Evolutionary conservation across 306 rosid genomes (phyloP).

Genomic region (Quillaja saponaria): DNA sequence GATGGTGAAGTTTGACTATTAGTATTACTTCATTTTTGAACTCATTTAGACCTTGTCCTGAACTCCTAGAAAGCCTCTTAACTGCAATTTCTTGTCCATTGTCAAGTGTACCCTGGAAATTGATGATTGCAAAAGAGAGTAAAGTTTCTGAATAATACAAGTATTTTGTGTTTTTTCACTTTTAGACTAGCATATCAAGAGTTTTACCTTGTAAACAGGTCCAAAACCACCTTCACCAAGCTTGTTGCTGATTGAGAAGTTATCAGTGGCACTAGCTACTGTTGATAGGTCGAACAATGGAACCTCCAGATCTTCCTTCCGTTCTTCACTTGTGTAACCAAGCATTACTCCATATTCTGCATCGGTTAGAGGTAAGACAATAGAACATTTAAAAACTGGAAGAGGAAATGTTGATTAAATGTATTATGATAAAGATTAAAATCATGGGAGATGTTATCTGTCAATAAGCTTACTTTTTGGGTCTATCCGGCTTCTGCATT

Average conservation of each 20-base stretch:
- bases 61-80: constrained; percentile 49
- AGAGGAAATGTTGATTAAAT: neutral
- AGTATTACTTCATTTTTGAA: constrained; percentile 51
- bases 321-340: neutral
- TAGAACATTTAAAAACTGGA: too few relatives aligned
- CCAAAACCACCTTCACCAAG: constrained; percentile 47
- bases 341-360: neutral
- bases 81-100: constrained; percentile 54
- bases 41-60: constrained; percentile 49
- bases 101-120: constrained; percentile 42
- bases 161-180: neutral
- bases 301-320: constrained; percentile 37
- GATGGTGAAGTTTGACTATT: constrained; percentile 54
- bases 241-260: constrained; percentile 20
- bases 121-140: neutral
- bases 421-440: neutral
- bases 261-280: constrained; percentile 20
- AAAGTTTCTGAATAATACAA: neutral
- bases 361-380: too few relatives aligned
- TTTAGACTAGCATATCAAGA: neutral
- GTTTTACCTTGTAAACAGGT: constrained; percentile 33
- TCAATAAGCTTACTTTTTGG: constrained; percentile 29
- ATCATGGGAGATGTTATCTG: too few relatives aligned
- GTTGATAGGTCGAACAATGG: constrained; percentile 30
- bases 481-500: constrained; percentile 23